Base-by-base conservation (phyloP, 2,329 filamentous ascomycete genomes). In the Hortaea werneckii region DNA sequence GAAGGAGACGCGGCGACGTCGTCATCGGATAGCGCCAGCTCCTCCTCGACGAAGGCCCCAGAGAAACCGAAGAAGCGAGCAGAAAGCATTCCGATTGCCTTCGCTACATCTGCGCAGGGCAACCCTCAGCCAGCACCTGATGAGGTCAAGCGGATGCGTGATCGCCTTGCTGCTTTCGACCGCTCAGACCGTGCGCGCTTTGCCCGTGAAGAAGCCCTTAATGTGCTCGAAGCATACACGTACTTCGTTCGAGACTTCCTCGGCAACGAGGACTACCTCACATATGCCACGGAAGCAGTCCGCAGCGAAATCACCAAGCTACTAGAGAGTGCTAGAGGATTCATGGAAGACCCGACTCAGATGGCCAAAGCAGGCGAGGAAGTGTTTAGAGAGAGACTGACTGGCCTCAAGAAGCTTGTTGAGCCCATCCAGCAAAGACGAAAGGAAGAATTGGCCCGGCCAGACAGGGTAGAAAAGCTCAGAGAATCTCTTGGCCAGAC, bases 171-270 rank as follows among this genome's bases (percentile, higher is more conserved):
- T 58, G 83, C 87, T 4, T 96, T 98, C 58, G 87, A 94, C 54
- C 74, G 78, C 27, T 95, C 90, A 2, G 92, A 98, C 66, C 78
- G 77, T 54, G 79, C 83, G 28, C 84, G 89, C 42, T 69, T 80
- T 32, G 72, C 80, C 47, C 80, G 89, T 29, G 89, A 95, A 63
- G 90, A 95, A 64, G 80, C 86, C 1, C 72, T 95, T 47, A 98
- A 96, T 67, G 83, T 85, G 53, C 79, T 98, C n/a, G 92, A 98
- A 67, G 83, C 78, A 9, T 96, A 85, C 66, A 95, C 90, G 10
- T 98, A 98, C 73, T 83, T 81, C 59, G 78, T 85, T 28, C 82
- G 88, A 27, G 88, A 95, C 64, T 75, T 94, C 39, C 73, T 95
- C 1, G 83, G 87, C 37, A 82, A 83, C 49, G 80, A 86, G 41